phyloP scores from a whole-genome alignment of 2,329 filamentous ascomycete genomes.

The Amesomyces nigricolor region DNA sequence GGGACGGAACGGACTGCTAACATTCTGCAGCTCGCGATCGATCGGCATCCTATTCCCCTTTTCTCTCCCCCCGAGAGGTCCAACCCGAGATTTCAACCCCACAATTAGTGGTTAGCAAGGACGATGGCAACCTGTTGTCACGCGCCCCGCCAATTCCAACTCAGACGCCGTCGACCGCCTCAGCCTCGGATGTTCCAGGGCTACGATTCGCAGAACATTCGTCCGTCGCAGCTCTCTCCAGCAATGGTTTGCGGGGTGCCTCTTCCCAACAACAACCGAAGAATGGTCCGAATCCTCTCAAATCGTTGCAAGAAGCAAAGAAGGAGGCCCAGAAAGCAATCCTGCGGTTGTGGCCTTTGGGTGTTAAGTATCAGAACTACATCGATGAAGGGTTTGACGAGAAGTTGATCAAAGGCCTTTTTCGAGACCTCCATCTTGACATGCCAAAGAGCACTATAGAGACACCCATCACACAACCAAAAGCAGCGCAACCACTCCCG shows the following conservation, averaged over 20 bases:
- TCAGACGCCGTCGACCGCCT: neutral
- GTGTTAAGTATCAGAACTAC: conserved; percentile 68
- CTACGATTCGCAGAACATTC: conserved; percentile 11
- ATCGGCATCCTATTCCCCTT: conserved; percentile 25
- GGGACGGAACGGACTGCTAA: neutral
- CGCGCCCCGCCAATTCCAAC: neutral
- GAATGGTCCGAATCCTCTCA: conserved; percentile 20
- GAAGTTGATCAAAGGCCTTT: conserved; percentile 56
- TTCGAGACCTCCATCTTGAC: conserved; percentile 61
- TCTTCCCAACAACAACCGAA: neutral
- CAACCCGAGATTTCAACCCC: conserved; percentile 17
- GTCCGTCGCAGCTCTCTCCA: neutral
- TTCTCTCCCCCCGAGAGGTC: conserved; percentile 24
- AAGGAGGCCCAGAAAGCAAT: conserved; percentile 63
- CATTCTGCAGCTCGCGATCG: conserved; percentile 17
- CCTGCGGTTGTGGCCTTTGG: conserved; percentile 56
- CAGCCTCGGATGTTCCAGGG: conserved; percentile 4
- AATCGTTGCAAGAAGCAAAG: conserved; percentile 39
- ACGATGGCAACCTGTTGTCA: neutral
- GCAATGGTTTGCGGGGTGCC: neutral
- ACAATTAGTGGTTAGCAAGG: conserved; percentile 5
- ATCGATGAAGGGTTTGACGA: conserved; percentile 67
- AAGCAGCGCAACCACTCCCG: neutral
- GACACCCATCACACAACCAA: neutral
- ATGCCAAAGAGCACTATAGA: conserved; percentile 26